Evolutionary conservation across 805 yeast species (phyloP).

Genomic region (Jamesozyma hellenica): DNA sequence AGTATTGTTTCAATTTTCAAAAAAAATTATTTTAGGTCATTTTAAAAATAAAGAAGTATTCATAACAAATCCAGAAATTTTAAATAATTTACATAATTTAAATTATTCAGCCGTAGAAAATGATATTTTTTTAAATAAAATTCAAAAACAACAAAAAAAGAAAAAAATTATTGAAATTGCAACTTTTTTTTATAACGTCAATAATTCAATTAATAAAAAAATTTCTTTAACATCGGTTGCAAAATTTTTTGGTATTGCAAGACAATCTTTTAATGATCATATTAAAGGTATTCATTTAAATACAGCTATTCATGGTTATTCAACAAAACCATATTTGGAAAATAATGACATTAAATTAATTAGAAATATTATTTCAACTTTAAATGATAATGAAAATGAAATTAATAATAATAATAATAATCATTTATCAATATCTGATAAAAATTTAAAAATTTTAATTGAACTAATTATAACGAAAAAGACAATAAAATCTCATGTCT

Average conservation of each 20-base stretch:
- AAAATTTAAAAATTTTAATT: constrained; percentile 4
- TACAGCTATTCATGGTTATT: constrained; percentile 6
- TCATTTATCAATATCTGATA: constrained; percentile 4
- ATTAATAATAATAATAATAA: background rate
- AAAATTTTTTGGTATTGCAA: constrained; percentile 7
- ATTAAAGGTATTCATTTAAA: constrained; percentile 6
- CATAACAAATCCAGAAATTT: constrained; percentile 5
- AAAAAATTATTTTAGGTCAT: constrained; percentile 2
- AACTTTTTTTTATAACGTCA: constrained; percentile 3
- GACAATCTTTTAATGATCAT: constrained; percentile 10
- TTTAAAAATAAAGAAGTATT: constrained; percentile 4
- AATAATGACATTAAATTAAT: constrained; percentile 2
- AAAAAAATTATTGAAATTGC: constrained; percentile 7
- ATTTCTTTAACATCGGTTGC: constrained; percentile 5
- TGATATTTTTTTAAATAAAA: constrained; percentile 1
- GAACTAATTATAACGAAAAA: constrained; percentile 1
- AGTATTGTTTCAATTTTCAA: no score
- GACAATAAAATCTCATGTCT: background rate
- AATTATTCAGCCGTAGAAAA: constrained; percentile 4
- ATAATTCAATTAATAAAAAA: background rate
- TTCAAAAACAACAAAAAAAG: constrained; percentile 4
- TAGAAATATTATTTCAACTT: background rate
- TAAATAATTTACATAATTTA: background rate
- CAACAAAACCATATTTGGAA: constrained; percentile 4
- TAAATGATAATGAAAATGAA: no score